Evolutionary conservation across 2,329 filamentous ascomycete genomes (phyloP), one percentile per base, ranked within the genome.

Genomic region (Fonsecaea multimorphosa): DNA sequence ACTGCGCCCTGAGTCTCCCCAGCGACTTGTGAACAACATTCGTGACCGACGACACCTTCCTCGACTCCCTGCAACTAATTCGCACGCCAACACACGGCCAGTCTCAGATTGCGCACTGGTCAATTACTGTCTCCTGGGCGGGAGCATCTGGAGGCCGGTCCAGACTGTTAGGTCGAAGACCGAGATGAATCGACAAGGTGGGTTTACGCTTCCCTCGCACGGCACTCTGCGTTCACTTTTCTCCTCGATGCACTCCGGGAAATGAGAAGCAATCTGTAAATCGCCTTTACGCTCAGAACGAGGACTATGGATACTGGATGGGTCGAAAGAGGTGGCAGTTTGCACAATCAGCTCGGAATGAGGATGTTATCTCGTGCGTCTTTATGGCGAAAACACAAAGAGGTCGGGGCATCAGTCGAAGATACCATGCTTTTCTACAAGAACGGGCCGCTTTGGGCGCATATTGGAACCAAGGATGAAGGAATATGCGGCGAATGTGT

Each of bases 181-280:
- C 36, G 62, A 64, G 19, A 68, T 68, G 66, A 68, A 70, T 55
- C 65, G 68, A 66, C 58, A 46, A 68, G 65, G 68, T 70, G 29
- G 65, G 68, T 70, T 65, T 61, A 9, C 36, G 16, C 14, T 9
- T 40, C 58, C 46, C 31, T 51, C 36, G 46, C 46, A 19, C 58
- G 16, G n/a, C 58, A 27, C 9, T 27, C 44, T 49, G 44, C 44
- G 22, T 49, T 49, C 44, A 49, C 19, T 49, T 49, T 49, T 27
- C 22, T 49, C 22, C 12, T 49, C 22, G 11, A 49, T 49, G 44
- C 5, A 27, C 19, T 12, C 9, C 22, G 44, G 44, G 44, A 24
- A 24, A 14, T 24, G 44, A 14, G 19, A 24, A 12, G 19, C 22
- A n/a, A 49, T 49, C 19, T 49, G 22, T 27, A 24, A 22, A 49